Base-by-base conservation (phyloP, 495 filamentous ascomycete genomes). In the Penicillium waksmanii region DNA sequence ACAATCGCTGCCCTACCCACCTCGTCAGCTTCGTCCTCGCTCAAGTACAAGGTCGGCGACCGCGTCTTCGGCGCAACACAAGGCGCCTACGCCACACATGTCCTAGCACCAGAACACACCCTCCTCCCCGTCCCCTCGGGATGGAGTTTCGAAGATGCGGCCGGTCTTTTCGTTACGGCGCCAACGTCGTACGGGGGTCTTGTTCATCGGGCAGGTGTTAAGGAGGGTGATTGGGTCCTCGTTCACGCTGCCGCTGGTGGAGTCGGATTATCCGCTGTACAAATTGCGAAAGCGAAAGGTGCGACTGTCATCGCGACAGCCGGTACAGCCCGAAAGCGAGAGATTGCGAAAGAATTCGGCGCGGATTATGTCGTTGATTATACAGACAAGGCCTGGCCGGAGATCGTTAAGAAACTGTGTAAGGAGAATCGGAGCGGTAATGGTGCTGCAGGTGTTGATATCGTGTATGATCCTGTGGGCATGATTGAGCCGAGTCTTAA, bases 181-280 rank as follows among this genome's bases (percentile, higher is more conserved):
- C 93, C 94, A 3, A 98, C 94, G 0, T 90, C 89, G 56, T 98
- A 96, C 68, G 91, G 89, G 5, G 93, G 85, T 1, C 77, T 98
- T 3, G 91, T 96, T 21, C 82, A 85, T 13, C 79, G 94, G 33
- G 94, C 91, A 0, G 82, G 84, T 10, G 77, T 97, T 13, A 87
- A 90, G 71, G 72, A 80, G 3, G 92, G 92, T 0, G 94, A 98
- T 60, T 91, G 82, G 72, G 94, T 98, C 3, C 85, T 98, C 19
- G 85, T 98, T 13, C 93, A 98, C 75, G 94, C 94, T 12, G 94
- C 92, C 0, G 94, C 94, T 0, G 94, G 94, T 3, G 94, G 94
- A 2, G 94, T 97, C 0, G 94, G 94, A 3, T 74, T 98, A 13
- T 91, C 93, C 18, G 94, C 94, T 17, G 92, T 98, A 34, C 94